Evolutionary conservation across 306 rosid species (phyloP).

Genomic region (Cucumis melo): DNA sequence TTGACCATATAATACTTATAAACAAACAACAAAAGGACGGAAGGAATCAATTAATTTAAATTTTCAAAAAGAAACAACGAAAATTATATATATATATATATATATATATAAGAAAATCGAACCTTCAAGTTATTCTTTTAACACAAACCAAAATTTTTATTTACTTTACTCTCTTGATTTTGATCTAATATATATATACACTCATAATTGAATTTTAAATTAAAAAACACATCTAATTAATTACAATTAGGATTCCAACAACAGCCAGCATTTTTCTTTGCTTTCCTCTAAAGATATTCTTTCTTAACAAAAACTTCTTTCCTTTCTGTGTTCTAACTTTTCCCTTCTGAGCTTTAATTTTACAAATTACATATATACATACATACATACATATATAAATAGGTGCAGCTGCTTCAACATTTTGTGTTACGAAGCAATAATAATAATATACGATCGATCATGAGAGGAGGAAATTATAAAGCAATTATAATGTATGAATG

Average conservation of each 20-base stretch:
- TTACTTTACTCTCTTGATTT: too few species aligned
- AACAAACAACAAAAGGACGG: slow-evolving; percentile 9
- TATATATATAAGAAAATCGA: slow-evolving; percentile 16
- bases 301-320: slow-evolving; percentile 18
- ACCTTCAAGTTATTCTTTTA: slow-evolving; percentile 23
- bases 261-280: slow-evolving; percentile 28
- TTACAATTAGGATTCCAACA: slow-evolving; percentile 13
- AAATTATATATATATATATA: too few species aligned
- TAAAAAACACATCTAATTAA: too few species aligned
- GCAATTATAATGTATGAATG: slow-evolving; percentile 19
- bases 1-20: background rate
- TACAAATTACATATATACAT: slow-evolving; percentile 14
- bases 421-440: background rate
- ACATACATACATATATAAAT: background rate
- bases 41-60: slow-evolving; percentile 33
- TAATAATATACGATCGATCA: background rate
- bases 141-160: too few species aligned
- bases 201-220: too few species aligned
- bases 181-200: background rate
- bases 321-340: background rate
- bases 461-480: background rate
- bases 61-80: background rate
- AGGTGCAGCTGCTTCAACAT: slow-evolving; percentile 5
- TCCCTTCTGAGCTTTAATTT: slow-evolving; percentile 18
- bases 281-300: slow-evolving; percentile 67